Evolutionary conservation across 441 rosid species (phyloP).

Genomic region (Croton setiger): DNA sequence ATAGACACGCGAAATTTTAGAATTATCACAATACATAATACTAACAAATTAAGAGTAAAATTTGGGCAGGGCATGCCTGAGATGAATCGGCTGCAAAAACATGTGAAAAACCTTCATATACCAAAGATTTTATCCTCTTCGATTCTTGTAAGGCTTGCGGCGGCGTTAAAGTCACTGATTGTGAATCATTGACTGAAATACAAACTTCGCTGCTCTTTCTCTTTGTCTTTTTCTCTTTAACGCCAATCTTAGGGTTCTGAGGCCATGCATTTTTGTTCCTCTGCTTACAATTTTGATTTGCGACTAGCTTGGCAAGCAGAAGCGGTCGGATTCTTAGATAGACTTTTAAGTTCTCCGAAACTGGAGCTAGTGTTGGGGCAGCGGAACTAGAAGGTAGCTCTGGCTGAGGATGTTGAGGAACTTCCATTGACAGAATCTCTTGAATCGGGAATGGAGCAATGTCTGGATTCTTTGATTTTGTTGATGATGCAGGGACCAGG

Average conservation of each 20-base stretch:
- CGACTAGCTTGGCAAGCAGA: conserved; percentile 14
- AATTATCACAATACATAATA: neutral
- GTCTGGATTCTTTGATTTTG: conserved; percentile 19
- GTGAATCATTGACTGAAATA: conserved; percentile 42
- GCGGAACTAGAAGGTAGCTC: conserved; percentile 8
- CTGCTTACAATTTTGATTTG: conserved; percentile 16
- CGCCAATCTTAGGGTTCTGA: conserved; percentile 37
- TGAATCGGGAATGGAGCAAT: conserved; percentile 60
- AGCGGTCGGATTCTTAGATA: conserved; percentile 71
- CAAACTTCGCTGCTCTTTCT: conserved; percentile 41
- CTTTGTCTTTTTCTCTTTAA: conserved; percentile 24
- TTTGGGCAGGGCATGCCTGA: conserved; percentile 42
- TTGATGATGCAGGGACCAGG: conserved; percentile 6
- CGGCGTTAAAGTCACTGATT: conserved; percentile 62
- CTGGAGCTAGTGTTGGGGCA: conserved; percentile 9
- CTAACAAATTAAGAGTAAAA: neutral
- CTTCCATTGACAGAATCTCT: conserved; percentile 52
- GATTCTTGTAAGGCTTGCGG: conserved; percentile 58
- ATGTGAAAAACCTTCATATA: conserved; percentile 71
- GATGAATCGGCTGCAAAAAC: conserved; percentile 63
- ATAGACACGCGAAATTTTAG: conserved; percentile 2
- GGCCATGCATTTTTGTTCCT: conserved; percentile 70
- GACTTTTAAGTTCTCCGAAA: conserved; percentile 54
- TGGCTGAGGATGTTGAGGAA: conserved; percentile 32
- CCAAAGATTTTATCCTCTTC: conserved; percentile 67